Conservation (phyloP, 768 basidiomycete genomes). For the Phylloporus scabripes region DNA sequence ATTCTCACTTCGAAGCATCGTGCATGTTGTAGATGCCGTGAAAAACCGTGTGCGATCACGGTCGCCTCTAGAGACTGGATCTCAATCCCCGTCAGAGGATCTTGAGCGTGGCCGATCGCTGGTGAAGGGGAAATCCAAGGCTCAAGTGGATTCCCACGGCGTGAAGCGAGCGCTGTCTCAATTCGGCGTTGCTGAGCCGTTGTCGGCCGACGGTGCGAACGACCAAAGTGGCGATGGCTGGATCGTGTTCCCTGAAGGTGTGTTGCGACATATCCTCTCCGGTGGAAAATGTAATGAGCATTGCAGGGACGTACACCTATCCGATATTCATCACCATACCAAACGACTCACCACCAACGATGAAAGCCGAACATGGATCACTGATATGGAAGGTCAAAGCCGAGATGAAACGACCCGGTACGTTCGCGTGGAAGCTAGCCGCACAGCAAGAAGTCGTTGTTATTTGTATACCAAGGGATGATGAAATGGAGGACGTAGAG, state of each 20-base stretch:
- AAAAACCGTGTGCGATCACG: constrained; percentile 43
- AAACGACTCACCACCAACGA: constrained; percentile 67
- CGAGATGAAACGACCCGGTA: constrained; percentile 73
- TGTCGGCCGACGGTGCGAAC: constrained; percentile 13
- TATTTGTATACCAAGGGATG: constrained; percentile 58
- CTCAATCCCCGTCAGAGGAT: constrained; percentile 1
- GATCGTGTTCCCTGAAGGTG: constrained; percentile 88
- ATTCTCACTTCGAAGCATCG: constrained; percentile 50
- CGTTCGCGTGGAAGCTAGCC: constrained; percentile 66
- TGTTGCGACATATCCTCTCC: constrained; percentile 13
- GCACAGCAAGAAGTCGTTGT: constrained; percentile 69
- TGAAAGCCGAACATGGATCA: constrained; percentile 69
- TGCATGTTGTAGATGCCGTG: constrained; percentile 43
- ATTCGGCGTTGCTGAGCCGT: constrained; percentile 29
- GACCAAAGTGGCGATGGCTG: constrained; percentile 49
- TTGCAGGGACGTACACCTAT: constrained; percentile 82
- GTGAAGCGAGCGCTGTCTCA: constrained; percentile 15
- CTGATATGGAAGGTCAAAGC: constrained; percentile 80
- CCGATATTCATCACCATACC: constrained; percentile 91
- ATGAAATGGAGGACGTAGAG: constrained; percentile 54
- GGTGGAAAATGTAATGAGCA: constrained; percentile 43
- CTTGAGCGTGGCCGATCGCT: constrained; percentile 27
- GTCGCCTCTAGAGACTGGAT: constrained; percentile 31
- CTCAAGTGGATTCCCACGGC: neutral
- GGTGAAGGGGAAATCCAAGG: constrained; percentile 29